Percentiles rank a stretch among this genome's conserved stretches.
These are phyloP conservation scores for Rhododendron molle DNA, from an alignment of 148 eudicot genomes.

Conservation along the genomic window DNA sequence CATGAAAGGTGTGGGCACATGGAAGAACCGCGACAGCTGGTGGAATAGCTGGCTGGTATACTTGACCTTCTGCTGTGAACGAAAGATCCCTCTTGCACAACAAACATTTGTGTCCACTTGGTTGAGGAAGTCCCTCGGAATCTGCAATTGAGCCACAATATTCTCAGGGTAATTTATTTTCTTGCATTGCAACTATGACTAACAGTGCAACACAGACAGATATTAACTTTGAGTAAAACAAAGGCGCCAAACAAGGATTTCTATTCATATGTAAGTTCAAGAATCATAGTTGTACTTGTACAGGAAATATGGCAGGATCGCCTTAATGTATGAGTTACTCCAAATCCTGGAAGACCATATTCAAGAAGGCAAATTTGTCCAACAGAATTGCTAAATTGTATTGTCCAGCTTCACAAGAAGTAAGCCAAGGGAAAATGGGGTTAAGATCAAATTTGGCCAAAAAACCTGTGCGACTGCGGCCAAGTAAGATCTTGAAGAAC, in stretches of 20 bases:
- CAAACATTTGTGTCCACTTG: constrained; percentile 44
- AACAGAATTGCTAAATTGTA: neutral
- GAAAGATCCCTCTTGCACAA: constrained; percentile 71
- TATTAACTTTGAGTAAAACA: neutral
- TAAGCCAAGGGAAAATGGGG: neutral
- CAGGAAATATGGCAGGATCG: neutral
- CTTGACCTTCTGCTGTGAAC: constrained; percentile 52
- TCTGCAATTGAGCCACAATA: constrained; percentile 25
- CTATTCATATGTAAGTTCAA: neutral
- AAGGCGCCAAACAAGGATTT: neutral
- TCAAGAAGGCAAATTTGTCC: neutral
- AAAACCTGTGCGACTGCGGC: neutral
- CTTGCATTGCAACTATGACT: neutral
- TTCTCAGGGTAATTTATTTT: neutral
- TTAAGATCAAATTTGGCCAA: neutral
- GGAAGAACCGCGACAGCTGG: constrained; percentile 57
- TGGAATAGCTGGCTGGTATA: constrained; percentile 32
- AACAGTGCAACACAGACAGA: neutral
- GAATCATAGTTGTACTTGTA: neutral
- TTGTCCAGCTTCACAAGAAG: neutral
- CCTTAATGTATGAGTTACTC: neutral
- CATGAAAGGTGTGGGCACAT: constrained; percentile 63
- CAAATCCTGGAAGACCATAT: neutral
- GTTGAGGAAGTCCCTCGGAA: constrained; percentile 20
- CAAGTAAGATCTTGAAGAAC: neutral